Conservation (phyloP, 805 yeast species). For the Kazachstania taianensis region DNA sequence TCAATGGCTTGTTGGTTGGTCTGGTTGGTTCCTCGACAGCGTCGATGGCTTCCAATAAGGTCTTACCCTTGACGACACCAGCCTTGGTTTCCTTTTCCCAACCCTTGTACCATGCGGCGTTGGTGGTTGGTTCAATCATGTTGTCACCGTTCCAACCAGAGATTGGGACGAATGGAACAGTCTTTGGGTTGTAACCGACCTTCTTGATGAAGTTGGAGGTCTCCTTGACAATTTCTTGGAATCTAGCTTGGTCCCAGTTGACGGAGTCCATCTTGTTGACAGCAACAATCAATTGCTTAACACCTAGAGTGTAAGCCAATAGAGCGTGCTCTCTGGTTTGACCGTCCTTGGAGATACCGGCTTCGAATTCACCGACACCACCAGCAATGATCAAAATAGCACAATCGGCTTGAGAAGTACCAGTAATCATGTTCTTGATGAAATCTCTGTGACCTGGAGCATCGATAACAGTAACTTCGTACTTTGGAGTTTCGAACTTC, state of each 20-base stretch:
- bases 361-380: conserved; percentile 91
- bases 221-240: conserved; percentile 67
- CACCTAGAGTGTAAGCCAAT: conserved; percentile 84
- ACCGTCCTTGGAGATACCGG: conserved; percentile 91
- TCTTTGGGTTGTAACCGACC: conserved; percentile 77
- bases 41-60: conserved; percentile 78
- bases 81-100: conserved; percentile 71
- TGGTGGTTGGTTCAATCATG: conserved; percentile 76
- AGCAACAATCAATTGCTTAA: conserved; percentile 77
- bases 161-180: conserved; percentile 81
- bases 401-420: conserved; percentile 90
- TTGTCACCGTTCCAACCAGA: conserved; percentile 92
- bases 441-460: conserved; percentile 97
- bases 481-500: conserved; percentile 87
- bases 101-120: conserved; percentile 86
- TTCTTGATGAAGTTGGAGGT: conserved; percentile 72
- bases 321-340: conserved; percentile 94
- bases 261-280: conserved; percentile 93
- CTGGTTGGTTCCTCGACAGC: conserved; percentile 71
- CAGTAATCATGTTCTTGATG: conserved; percentile 93
- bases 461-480: conserved; percentile 83
- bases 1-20: conserved; percentile 80
- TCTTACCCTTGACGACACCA: conserved; percentile 65
- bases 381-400: conserved; percentile 86
- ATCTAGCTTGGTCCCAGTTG: conserved; percentile 77